Percentiles rank a stretch among this genome's conserved stretches.
These are phyloP conservation scores for Pezicula radicicola DNA, from an alignment of 2,329 filamentous ascomycete species.

Conservation along the genomic window DNA sequence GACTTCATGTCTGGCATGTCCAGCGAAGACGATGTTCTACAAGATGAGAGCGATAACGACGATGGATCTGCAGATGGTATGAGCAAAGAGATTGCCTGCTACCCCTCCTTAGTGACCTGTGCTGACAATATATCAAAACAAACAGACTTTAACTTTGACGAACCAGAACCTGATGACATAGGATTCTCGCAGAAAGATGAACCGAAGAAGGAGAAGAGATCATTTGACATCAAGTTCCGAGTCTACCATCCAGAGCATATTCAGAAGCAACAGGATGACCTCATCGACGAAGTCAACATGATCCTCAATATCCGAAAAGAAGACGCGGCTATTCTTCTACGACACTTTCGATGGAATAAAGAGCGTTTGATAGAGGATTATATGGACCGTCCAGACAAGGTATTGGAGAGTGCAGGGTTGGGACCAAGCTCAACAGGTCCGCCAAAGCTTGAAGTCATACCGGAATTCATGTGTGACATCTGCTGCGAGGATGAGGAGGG, in stretches of 20 bases:
- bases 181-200: slow-evolving; percentile 57
- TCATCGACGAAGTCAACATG: slow-evolving; percentile 86
- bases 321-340: slow-evolving; percentile 84
- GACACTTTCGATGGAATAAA: slow-evolving; percentile 93
- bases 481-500: slow-evolving; percentile 86
- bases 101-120: slow-evolving; percentile 1
- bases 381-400: slow-evolving; percentile 81
- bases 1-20: slow-evolving; percentile 85
- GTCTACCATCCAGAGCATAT: slow-evolving; percentile 81
- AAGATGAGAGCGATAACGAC: slow-evolving; percentile 78
- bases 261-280: slow-evolving; percentile 76
- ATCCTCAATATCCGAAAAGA: slow-evolving; percentile 88
- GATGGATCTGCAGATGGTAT: slow-evolving; percentile 47
- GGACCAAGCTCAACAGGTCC: slow-evolving; percentile 58
- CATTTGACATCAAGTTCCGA: slow-evolving; percentile 82
- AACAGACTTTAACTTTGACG: slow-evolving; percentile 39
- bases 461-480: slow-evolving; percentile 88
- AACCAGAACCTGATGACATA: slow-evolving; percentile 42
- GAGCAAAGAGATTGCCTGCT: background rate
- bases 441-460: slow-evolving; percentile 67
- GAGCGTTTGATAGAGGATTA: slow-evolving; percentile 93
- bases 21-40: slow-evolving; percentile 70
- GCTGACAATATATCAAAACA: slow-evolving; percentile 2
- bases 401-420: slow-evolving; percentile 82
- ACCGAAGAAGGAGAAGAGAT: slow-evolving; percentile 67